These are phyloP conservation scores for Auricularia cornea DNA, from an alignment of 768 basidiomycete species.

Conservation along the genomic window DNA sequence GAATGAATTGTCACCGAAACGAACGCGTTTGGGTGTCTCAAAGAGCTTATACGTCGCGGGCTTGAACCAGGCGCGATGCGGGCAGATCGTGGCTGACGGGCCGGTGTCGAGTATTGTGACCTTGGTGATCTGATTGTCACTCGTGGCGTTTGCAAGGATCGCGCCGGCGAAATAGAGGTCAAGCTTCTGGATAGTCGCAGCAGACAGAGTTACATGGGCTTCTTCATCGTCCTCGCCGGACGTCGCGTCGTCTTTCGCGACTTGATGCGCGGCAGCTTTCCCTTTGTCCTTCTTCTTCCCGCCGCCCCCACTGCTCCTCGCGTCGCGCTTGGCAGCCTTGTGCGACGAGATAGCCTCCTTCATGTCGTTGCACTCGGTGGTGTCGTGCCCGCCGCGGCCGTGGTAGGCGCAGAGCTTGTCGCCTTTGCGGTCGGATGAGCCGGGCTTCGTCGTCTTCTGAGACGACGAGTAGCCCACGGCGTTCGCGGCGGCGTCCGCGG, in stretches of 20 bases:
- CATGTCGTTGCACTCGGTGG: no score
- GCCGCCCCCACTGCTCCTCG: background rate
- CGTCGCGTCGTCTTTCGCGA: background rate
- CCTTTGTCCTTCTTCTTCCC: background rate
- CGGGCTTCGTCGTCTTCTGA: background rate
- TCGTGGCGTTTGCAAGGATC: background rate
- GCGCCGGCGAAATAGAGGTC: background rate
- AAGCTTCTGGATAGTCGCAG: background rate
- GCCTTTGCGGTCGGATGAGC: background rate
- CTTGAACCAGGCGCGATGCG: conserved; percentile 1
- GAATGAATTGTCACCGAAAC: conserved; percentile 10
- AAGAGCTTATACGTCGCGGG: background rate
- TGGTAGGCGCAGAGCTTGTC: background rate
- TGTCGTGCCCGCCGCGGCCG: no score
- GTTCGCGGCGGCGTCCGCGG: background rate
- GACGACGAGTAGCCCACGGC: background rate
- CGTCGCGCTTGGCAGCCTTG: no score
- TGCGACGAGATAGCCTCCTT: no score
- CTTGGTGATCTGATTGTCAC: background rate
- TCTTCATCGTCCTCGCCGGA: background rate
- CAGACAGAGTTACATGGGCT: background rate
- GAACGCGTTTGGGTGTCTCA: conserved; percentile 4
- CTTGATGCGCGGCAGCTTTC: background rate
- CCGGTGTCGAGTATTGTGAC: conserved; percentile 5
- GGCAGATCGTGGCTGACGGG: conserved; percentile 3